Conservation (phyloP, 2,329 filamentous ascomycete species). For the Cladosporium sphaerospermum region DNA sequence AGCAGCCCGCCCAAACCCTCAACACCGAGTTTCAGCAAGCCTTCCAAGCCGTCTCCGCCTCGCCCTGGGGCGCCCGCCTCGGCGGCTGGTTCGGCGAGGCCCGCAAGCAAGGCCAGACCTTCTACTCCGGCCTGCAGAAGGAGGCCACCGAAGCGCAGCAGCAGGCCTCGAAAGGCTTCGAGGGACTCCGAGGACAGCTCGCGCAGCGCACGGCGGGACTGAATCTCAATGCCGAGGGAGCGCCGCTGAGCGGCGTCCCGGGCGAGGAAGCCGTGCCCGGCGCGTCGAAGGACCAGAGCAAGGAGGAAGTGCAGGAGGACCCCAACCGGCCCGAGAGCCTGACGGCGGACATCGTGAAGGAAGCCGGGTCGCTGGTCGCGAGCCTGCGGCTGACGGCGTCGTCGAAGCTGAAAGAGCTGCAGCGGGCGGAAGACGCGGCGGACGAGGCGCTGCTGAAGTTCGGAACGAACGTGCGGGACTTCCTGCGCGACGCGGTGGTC, state of each 20-base stretch:
- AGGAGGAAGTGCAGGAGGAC: slow-evolving; percentile 20
- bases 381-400: slow-evolving; percentile 48
- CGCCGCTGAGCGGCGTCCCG: neutral
- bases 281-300: slow-evolving; percentile 4
- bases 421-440: slow-evolving; percentile 88
- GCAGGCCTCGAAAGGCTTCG: slow-evolving; percentile 76
- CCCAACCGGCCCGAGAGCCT: slow-evolving; percentile 36
- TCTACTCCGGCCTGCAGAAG: slow-evolving; percentile 75
- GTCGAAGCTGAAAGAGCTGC: slow-evolving; percentile 71
- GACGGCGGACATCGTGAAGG: slow-evolving; percentile 46
- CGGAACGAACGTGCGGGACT: slow-evolving; percentile 81
- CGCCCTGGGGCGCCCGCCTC: slow-evolving; percentile 82
- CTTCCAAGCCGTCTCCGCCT: slow-evolving; percentile 86
- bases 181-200: slow-evolving; percentile 50
- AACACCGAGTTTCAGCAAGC: slow-evolving; percentile 90
- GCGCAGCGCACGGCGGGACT: slow-evolving; percentile 24
- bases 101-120: slow-evolving; percentile 85
- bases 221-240: slow-evolving; percentile 18
- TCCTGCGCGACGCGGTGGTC: slow-evolving; percentile 81
- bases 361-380: slow-evolving; percentile 63
- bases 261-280: slow-evolving; percentile 24
- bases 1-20: slow-evolving; percentile 45
- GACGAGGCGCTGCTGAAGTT: slow-evolving; percentile 93
- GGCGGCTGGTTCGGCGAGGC: slow-evolving; percentile 86
- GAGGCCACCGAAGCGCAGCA: slow-evolving; percentile 64